These are phyloP conservation scores for Metarhizium rileyi DNA, from an alignment of 2,329 filamentous ascomycete genomes.

Conservation along the genomic window DNA sequence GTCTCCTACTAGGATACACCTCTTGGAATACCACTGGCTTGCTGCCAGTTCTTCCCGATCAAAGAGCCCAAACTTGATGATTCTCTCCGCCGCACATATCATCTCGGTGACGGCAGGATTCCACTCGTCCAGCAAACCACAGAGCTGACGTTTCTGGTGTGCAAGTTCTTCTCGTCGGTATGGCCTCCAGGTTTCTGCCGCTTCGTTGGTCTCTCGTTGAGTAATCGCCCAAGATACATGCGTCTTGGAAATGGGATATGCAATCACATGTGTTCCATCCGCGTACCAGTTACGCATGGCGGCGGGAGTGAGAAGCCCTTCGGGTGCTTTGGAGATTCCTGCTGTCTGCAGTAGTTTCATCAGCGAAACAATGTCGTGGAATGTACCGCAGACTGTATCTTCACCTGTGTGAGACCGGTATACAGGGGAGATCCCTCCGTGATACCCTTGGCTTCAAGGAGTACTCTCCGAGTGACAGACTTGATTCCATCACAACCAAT, in stretches of 20 bases:
- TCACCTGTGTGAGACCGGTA: constrained; percentile 13
- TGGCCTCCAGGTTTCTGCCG: constrained; percentile 15
- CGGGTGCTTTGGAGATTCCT: constrained; percentile 12
- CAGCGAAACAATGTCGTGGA: not conserved
- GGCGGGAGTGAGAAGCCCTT: constrained; percentile 4
- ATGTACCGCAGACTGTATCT: no score
- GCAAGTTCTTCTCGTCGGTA: constrained; percentile 11
- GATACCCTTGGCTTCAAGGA: constrained; percentile 10
- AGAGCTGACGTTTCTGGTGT: constrained; percentile 9
- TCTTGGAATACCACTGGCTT: constrained; percentile 14
- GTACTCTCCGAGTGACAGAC: constrained; percentile 9
- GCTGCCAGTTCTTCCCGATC: constrained; percentile 15
- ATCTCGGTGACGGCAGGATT: constrained; percentile 11
- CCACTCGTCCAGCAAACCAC: constrained; percentile 11
- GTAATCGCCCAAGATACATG: constrained; percentile 16
- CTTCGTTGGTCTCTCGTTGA: constrained; percentile 11
- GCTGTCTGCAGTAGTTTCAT: constrained; percentile 10
- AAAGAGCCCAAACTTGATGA: constrained; percentile 17
- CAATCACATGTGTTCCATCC: constrained; percentile 14
- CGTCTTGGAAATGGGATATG: constrained; percentile 13
- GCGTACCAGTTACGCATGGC: constrained; percentile 17
- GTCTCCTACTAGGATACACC: constrained; percentile 14
- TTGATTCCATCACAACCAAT: constrained; percentile 17
- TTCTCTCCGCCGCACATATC: constrained; percentile 12
- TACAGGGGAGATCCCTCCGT: constrained; percentile 10